phyloP scores from a whole-genome alignment of 2,329 filamentous ascomycete species.

The Trichoderma sp. region DNA sequence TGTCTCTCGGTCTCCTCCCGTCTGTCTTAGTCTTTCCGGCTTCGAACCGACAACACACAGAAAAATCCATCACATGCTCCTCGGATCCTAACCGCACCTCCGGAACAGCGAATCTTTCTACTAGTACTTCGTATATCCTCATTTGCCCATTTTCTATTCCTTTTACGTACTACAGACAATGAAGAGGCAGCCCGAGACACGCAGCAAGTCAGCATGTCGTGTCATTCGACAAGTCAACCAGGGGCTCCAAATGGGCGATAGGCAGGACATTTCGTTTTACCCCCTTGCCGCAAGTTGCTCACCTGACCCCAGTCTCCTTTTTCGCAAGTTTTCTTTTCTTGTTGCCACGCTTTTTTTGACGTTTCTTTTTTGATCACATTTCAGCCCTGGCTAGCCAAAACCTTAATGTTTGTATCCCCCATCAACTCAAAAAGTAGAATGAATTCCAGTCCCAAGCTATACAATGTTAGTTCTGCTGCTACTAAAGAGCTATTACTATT shows the following conservation, averaged over 20 bases:
- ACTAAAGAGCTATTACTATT: background rate
- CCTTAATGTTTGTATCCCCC: background rate
- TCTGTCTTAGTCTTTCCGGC: background rate
- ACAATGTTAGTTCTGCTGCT: background rate
- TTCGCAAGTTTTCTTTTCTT: background rate
- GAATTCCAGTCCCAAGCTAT: background rate
- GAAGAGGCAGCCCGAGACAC: background rate
- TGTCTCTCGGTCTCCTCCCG: background rate
- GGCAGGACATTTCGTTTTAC: background rate
- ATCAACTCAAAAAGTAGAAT: background rate
- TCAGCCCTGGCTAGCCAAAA: conserved; percentile 4
- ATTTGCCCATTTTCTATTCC: background rate
- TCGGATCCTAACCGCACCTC: background rate
- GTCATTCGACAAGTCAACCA: background rate
- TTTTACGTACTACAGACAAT: background rate
- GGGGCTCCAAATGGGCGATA: background rate
- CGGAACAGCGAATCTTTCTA: background rate
- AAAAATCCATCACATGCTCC: background rate
- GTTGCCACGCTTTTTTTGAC: background rate
- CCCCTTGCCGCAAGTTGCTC: conserved; percentile 4
- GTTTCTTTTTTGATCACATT: background rate
- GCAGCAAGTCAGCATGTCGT: background rate
- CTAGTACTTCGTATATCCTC: background rate
- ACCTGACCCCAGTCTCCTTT: background rate
- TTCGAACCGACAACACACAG: background rate